Base-by-base conservation (phyloP, 495 filamentous ascomycete species). In the Aspergillus homomorphus region DNA sequence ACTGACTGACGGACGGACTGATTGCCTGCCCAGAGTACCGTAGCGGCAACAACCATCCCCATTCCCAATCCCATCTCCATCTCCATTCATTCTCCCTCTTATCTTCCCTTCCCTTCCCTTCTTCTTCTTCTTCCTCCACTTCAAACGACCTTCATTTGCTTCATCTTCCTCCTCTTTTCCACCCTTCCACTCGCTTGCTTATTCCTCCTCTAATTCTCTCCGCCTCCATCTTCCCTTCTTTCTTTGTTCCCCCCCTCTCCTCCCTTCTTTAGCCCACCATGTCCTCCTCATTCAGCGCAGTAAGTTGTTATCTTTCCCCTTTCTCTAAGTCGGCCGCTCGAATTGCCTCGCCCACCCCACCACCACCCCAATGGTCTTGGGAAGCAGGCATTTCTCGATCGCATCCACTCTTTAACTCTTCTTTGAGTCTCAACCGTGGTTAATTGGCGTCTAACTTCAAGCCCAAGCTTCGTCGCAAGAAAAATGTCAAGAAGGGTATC, bases 401-500 rank as follows among this genome's bases (percentile, higher is more conserved):
- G 16, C 14, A 21, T 38, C 41, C 43, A 44, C 57, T 51, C 20
- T n/a, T 49, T 33, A 53, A 53, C 10, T 45, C 44, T 44, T 48
- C 28, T 41, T 26, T 41, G 59, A 58, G 51, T 69, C 56, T 56
- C 46, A 72, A 76, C 75, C 77, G 66, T 64, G 52, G 54, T 63
- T 64, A 58, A 62, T 62, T 59, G 65, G 70, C 65, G 61, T 68
- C 58, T 65, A 23, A 42, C 61, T 69, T 64, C 58, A 77, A 92
- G 89, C 89, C 92, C 74, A 92, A 95, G 88, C 92, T 96, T 74
- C 92, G 94, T 78, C 87, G 91, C 72, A 98, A 98, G 92, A 98
- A 98, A 86, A 97, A 98, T 83, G 93, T 98, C 78, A 98, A 98
- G 89, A 98, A 98, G 88, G 94, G 94, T 64, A 97, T 98, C 69